These are phyloP conservation scores for Monosporascus ibericus DNA, from an alignment of 2,329 filamentous ascomycete genomes.

Conservation along the genomic window DNA sequence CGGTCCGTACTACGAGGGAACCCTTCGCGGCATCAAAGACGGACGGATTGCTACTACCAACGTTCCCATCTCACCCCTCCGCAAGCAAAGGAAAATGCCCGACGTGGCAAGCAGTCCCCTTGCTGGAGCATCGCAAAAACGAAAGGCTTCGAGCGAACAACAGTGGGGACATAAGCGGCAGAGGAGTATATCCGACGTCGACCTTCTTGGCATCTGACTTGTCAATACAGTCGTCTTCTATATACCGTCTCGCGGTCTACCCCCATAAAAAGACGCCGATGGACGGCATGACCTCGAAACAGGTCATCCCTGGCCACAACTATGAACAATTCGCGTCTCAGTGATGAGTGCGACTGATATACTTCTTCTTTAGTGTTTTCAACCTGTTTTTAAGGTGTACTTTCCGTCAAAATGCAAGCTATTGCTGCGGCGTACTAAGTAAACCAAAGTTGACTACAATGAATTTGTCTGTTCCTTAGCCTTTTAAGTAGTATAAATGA, in stretches of 20 bases:
- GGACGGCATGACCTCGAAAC: constrained; percentile 22
- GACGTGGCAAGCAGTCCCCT: constrained; percentile 45
- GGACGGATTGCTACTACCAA: constrained; percentile 61
- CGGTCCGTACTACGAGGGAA: constrained; percentile 52
- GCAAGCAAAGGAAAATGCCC: constrained; percentile 48
- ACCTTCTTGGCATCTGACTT: constrained; percentile 38
- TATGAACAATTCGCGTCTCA: constrained; percentile 13
- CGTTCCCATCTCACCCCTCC: constrained; percentile 61
- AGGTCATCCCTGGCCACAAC: constrained; percentile 25
- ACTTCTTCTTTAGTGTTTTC: no score
- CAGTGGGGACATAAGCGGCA: constrained; percentile 47
- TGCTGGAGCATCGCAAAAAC: constrained; percentile 43
- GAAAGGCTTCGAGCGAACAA: constrained; percentile 45
- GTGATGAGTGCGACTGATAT: no score
- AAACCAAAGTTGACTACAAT: no score
- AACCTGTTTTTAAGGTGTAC: no score
- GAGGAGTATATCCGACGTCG: constrained; percentile 53
- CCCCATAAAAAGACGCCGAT: constrained; percentile 13
- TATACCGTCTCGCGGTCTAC: constrained; percentile 2
- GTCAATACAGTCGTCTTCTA: constrained; percentile 2
- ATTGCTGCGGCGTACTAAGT: no score
- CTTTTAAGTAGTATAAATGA: no score
- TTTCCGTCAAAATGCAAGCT: no score
- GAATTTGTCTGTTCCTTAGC: no score
- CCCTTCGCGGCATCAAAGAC: constrained; percentile 57